Evolutionary conservation across 805 yeast genomes (phyloP).

Genomic region (Candida suzukii): DNA sequence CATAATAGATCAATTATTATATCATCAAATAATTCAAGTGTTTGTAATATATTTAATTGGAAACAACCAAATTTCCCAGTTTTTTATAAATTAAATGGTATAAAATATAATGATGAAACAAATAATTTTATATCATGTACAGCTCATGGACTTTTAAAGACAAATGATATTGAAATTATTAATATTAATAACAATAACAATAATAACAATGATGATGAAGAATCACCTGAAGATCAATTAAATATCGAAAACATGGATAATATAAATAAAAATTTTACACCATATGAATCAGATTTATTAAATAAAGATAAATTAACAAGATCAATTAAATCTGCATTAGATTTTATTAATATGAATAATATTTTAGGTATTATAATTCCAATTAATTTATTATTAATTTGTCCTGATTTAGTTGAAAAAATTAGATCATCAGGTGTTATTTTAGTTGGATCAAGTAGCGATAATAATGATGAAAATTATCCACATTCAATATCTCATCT

Average conservation of each 20-base stretch:
- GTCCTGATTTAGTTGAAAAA: constrained; percentile 68
- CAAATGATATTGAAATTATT: too few relatives aligned
- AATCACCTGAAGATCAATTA: constrained; percentile 9
- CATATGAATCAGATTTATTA: constrained; percentile 23
- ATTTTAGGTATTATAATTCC: constrained; percentile 80
- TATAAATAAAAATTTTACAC: constrained; percentile 27
- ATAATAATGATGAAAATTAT: constrained; percentile 15
- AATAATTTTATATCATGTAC: constrained; percentile 30
- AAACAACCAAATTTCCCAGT: constrained; percentile 98
- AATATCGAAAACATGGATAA: constrained; percentile 29
- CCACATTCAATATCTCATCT: too few relatives aligned
- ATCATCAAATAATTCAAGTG: constrained; percentile 78
- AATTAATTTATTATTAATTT: constrained; percentile 57
- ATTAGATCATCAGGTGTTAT: constrained; percentile 78
- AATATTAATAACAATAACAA: background rate
- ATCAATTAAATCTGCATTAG: constrained; percentile 75
- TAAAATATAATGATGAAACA: constrained; percentile 26
- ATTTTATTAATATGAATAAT: constrained; percentile 75
- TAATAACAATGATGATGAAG: background rate
- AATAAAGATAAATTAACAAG: constrained; percentile 43
- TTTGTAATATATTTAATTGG: constrained; percentile 95
- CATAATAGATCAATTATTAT: constrained; percentile 63
- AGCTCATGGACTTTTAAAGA: constrained; percentile 31
- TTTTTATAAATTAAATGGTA: constrained; percentile 73
- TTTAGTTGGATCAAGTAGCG: constrained; percentile 41